Conservation (phyloP, 2,329 filamentous ascomycete genomes). For the Meredithiella fracta region DNA sequence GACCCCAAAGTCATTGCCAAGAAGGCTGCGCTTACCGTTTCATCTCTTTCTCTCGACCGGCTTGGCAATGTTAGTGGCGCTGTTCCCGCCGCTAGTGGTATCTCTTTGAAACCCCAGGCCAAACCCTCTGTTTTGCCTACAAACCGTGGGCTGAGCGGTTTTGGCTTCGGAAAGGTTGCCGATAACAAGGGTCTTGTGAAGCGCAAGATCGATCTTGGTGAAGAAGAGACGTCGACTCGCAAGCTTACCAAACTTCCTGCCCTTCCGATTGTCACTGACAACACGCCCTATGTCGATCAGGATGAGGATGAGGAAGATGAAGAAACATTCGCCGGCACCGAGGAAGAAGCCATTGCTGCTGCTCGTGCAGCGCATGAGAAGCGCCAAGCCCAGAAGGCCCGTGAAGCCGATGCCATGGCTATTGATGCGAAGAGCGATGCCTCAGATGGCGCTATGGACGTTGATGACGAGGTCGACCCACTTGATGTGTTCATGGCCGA, state of each 20-base stretch:
- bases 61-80: conserved; percentile 26
- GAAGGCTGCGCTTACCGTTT: conserved; percentile 46
- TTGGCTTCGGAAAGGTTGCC: conserved; percentile 59
- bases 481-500: conserved; percentile 94
- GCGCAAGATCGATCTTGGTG: conserved; percentile 67
- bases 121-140: conserved; percentile 43
- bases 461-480: conserved; percentile 56
- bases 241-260: conserved; percentile 84
- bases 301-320: conserved; percentile 57
- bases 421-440: conserved; percentile 16
- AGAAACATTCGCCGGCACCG: conserved; percentile 62
- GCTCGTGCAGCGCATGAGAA: conserved; percentile 73
- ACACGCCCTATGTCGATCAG: conserved; percentile 43
- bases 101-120: conserved; percentile 17
- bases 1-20: conserved; percentile 45
- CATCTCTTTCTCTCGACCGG: conserved; percentile 26
- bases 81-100: conserved; percentile 13
- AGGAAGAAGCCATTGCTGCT: conserved; percentile 76
- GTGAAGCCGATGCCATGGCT: conserved; percentile 16
- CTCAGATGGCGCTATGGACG: conserved; percentile 34
- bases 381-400: conserved; percentile 36
- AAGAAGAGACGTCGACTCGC: conserved; percentile 71
- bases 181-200: conserved; percentile 50
- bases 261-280: conserved; percentile 48
- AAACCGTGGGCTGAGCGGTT: conserved; percentile 57